A percentile compares a stretch with the other conserved stretches of the same genome.
Evolutionary conservation across 352 stramenopile species (phyloP).

Genomic region (Phytophthora chlamydospora): DNA sequence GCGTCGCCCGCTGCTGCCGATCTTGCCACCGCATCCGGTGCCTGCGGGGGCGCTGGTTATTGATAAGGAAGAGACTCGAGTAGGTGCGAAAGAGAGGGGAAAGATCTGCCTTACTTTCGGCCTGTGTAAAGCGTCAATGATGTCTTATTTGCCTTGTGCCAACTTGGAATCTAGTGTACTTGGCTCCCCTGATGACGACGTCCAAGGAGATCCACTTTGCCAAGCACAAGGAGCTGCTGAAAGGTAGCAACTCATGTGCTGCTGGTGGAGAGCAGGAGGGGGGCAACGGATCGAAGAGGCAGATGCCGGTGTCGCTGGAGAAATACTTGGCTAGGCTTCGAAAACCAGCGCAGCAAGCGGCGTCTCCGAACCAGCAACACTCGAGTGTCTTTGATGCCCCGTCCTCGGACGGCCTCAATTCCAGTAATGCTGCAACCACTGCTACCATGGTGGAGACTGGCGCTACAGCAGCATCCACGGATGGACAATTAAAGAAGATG

Average conservation of each 20-base stretch:
- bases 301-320: slow-evolving; percentile 22
- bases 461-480: slow-evolving; percentile 7
- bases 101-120: neutral
- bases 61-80: slow-evolving; percentile 33
- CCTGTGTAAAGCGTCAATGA: neutral
- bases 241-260: slow-evolving; percentile 1
- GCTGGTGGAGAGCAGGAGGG: slow-evolving; percentile 4
- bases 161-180: slow-evolving; percentile 35
- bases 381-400: slow-evolving; percentile 28
- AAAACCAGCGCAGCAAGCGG: slow-evolving; percentile 6
- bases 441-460: neutral
- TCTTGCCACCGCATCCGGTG: slow-evolving; percentile 29
- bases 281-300: slow-evolving; percentile 12
- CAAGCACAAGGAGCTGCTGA: slow-evolving; percentile 37
- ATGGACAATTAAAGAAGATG: slow-evolving; percentile 54
- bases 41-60: slow-evolving; percentile 31
- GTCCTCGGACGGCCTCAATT: slow-evolving; percentile 7
- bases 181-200: slow-evolving; percentile 43
- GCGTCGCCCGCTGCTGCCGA: slow-evolving; percentile 21
- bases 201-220: slow-evolving; percentile 48
- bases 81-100: slow-evolving; percentile 31
- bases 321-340: slow-evolving; percentile 16
- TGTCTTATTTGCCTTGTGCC: neutral
- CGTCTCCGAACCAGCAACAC: slow-evolving; percentile 14
- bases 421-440: neutral